Percentiles rank a stretch among this genome's conserved stretches.
Conservation (phyloP, 495 filamentous ascomycete species). For the Annulohypoxylon maeteangense region DNA sequence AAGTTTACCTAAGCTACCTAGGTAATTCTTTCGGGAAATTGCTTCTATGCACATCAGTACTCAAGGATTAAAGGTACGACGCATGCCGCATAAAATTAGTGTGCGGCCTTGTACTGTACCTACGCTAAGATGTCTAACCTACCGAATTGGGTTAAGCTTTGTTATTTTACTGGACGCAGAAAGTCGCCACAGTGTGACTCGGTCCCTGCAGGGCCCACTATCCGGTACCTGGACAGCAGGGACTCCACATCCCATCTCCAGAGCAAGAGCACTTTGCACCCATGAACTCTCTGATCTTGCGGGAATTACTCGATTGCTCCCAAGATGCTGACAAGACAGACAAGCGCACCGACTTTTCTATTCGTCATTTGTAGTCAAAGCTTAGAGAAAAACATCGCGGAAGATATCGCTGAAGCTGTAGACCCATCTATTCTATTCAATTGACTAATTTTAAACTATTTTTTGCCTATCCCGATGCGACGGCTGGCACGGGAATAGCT, state of each 20-base stretch:
- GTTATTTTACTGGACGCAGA: not conserved
- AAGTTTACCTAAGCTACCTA: conserved; percentile 15
- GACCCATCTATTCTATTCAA: conserved; percentile 29
- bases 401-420: conserved; percentile 40
- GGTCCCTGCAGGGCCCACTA: conserved; percentile 41
- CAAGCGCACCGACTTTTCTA: conserved; percentile 40
- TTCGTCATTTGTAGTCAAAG: conserved; percentile 26
- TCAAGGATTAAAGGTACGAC: conserved; percentile 30
- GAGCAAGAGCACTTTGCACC: conserved; percentile 26
- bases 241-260: conserved; percentile 45
- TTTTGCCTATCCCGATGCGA: conserved; percentile 11
- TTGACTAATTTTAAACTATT: conserved; percentile 26
- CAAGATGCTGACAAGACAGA: conserved; percentile 31
- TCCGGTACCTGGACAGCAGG: conserved; percentile 43
- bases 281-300: conserved; percentile 44
- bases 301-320: conserved; percentile 44
- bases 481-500: conserved; percentile 34
- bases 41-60: conserved; percentile 42
- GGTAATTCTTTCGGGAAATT: conserved; percentile 37
- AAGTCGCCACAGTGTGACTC: conserved; percentile 37
- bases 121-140: not conserved
- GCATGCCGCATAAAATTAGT: conserved; percentile 31
- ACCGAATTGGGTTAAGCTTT: conserved; percentile 16
- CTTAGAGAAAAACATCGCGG: conserved; percentile 15
- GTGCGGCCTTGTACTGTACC: conserved; percentile 26